Conservation (phyloP, 2,329 filamentous ascomycete species). For the Colletotrichum tropicicola region DNA sequence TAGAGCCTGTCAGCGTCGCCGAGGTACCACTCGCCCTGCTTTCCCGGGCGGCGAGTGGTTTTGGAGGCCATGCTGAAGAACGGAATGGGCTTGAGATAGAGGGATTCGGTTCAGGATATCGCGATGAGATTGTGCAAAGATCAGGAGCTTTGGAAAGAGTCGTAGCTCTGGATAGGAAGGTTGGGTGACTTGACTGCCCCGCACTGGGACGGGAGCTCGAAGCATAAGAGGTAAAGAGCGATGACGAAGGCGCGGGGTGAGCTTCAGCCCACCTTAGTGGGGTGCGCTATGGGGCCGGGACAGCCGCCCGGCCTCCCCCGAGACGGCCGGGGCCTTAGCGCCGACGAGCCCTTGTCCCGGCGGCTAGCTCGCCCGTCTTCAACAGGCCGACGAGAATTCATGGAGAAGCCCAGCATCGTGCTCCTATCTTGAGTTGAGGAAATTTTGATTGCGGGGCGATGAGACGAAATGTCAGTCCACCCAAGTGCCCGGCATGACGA, state of each 20-base stretch:
- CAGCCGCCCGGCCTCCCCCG: not conserved
- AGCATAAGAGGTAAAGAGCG: not conserved
- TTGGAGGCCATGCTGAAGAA: not conserved
- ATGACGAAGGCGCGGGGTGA: conserved; percentile 18
- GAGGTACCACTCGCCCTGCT: conserved; percentile 91
- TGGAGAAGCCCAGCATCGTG: no score
- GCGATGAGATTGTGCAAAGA: not conserved
- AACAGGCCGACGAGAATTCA: not conserved
- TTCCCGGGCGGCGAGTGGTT: conserved; percentile 57
- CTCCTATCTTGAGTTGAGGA: no score
- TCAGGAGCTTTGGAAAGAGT: not conserved
- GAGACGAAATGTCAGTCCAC: conserved; percentile 32
- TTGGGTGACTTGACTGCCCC: conserved; percentile 15
- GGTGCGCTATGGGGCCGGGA: not conserved
- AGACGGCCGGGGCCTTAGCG: not conserved
- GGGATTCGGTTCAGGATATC: not conserved
- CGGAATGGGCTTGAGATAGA: not conserved
- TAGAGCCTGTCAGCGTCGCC: conserved; percentile 67
- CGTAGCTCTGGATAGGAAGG: no score
- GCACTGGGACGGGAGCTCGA: conserved; percentile 3
- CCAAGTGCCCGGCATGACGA: conserved; percentile 38
- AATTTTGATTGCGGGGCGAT: no score
- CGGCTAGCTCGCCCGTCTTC: not conserved
- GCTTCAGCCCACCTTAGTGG: not conserved
- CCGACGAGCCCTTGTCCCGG: not conserved